Evolutionary conservation across 305 asterid species (phyloP).

Genomic region (Lippia alba): DNA sequence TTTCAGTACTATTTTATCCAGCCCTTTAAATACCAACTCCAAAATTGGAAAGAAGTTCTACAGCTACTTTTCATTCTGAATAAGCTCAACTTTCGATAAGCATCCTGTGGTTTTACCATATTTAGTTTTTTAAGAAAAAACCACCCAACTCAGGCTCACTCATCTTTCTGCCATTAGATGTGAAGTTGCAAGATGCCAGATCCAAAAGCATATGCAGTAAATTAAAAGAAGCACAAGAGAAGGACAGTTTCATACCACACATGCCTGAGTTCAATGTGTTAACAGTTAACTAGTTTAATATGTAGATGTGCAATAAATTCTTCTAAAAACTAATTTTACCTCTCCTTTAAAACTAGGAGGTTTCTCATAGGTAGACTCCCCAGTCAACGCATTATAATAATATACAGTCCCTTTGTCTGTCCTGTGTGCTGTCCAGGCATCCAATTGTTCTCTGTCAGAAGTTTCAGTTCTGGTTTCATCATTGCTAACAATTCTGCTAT

Average conservation of each 20-base stretch:
- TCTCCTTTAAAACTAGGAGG: constrained; percentile 85
- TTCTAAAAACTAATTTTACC: constrained; percentile 49
- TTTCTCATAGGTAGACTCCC: constrained; percentile 91
- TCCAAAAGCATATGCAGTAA: too few species aligned
- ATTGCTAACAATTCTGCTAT: constrained; percentile 42
- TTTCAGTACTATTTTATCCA: not conserved
- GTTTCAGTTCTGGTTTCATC: constrained; percentile 54
- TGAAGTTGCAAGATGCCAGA: too few species aligned
- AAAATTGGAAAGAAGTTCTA: too few species aligned
- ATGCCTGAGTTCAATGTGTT: too few species aligned
- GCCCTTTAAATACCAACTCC: not conserved
- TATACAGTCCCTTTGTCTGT: constrained; percentile 81
- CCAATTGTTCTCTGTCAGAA: constrained; percentile 52
- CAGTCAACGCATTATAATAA: constrained; percentile 87
- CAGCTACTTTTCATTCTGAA: too few species aligned
- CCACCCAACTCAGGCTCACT: too few species aligned
- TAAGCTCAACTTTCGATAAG: not conserved
- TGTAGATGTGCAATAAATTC: not conserved
- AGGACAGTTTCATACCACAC: too few species aligned
- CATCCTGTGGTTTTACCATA: too few species aligned
- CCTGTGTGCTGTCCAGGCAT: constrained; percentile 95
- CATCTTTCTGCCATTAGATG: too few species aligned
- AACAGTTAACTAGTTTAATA: not conserved
- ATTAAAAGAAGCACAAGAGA: too few species aligned
- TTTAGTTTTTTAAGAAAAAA: too few species aligned